A percentile compares a stretch with the other conserved stretches of the same genome.
Conservation (phyloP, 2,329 filamentous ascomycete genomes). For the Zymoseptoria brevis region DNA sequence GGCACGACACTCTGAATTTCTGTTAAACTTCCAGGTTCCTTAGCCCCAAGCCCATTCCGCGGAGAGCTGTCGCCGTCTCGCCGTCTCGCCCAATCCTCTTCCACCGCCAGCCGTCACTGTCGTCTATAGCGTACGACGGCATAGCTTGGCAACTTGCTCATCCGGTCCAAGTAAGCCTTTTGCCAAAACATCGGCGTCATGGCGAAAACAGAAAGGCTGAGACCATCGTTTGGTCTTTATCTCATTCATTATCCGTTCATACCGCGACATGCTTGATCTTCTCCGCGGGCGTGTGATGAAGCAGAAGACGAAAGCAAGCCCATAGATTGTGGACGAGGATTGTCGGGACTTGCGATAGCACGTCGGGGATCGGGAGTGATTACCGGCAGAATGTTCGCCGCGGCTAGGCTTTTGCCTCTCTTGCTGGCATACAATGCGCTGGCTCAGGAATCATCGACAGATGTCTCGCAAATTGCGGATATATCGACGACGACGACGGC, state of each 20-base stretch:
- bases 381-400: background rate
- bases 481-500: background rate
- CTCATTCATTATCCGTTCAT: background rate
- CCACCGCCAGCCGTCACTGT: background rate
- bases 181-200: background rate
- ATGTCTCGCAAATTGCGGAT: background rate
- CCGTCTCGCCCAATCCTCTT: background rate
- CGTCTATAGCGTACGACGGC: background rate
- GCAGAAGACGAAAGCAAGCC: background rate
- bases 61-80: background rate
- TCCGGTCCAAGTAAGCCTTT: background rate
- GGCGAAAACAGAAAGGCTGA: background rate
- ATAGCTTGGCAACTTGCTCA: background rate
- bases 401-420: background rate
- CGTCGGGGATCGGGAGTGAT: background rate
- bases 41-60: background rate
- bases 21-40: background rate
- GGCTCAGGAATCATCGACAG: background rate
- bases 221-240: background rate
- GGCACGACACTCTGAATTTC: background rate
- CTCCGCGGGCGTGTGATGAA: no score
- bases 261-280: background rate
- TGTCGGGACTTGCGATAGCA: background rate
- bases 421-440: background rate
- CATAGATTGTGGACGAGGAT: background rate